These are phyloP conservation scores for Scedosporium aurantiacum DNA, from an alignment of 2,329 filamentous ascomycete genomes.

Conservation along the genomic window DNA sequence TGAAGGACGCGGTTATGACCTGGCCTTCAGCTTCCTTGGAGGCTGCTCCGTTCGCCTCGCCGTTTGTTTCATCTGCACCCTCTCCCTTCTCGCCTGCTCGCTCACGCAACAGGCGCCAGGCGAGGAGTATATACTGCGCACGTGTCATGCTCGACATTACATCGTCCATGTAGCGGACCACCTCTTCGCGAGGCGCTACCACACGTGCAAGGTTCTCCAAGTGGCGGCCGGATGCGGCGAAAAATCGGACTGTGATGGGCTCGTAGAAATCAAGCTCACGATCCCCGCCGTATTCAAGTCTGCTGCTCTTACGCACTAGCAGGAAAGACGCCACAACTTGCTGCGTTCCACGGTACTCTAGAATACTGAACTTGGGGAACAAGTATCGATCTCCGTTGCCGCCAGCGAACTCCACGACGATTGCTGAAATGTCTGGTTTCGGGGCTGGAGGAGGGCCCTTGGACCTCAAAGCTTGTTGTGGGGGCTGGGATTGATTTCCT, in stretches of 20 bases:
- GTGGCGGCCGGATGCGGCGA: constrained; percentile 40
- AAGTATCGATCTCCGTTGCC: constrained; percentile 64
- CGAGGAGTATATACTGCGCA: constrained; percentile 55
- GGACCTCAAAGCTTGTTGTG: constrained; percentile 31
- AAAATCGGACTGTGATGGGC: constrained; percentile 55
- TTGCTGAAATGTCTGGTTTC: constrained; percentile 52
- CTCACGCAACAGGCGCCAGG: constrained; percentile 50
- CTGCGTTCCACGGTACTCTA: constrained; percentile 54
- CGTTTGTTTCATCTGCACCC: constrained; percentile 19
- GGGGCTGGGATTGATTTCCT: constrained; percentile 7
- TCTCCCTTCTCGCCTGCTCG: constrained; percentile 20
- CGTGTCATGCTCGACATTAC: constrained; percentile 59
- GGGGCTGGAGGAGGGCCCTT: constrained; percentile 44
- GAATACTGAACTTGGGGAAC: constrained; percentile 67
- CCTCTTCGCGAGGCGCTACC: constrained; percentile 52
- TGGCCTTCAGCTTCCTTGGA: constrained; percentile 19
- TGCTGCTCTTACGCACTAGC: constrained; percentile 60
- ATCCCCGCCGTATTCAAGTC: constrained; percentile 53
- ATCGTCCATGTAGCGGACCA: constrained; percentile 57
- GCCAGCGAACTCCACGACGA: constrained; percentile 57
- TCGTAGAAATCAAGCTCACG: constrained; percentile 63
- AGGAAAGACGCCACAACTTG: constrained; percentile 66
- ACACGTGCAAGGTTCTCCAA: constrained; percentile 51
- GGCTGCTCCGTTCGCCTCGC: constrained; percentile 19
- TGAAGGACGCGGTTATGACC: constrained; percentile 6